phyloP scores from a whole-genome alignment of 306 rosid genomes.

The Gillenia trifoliata region DNA sequence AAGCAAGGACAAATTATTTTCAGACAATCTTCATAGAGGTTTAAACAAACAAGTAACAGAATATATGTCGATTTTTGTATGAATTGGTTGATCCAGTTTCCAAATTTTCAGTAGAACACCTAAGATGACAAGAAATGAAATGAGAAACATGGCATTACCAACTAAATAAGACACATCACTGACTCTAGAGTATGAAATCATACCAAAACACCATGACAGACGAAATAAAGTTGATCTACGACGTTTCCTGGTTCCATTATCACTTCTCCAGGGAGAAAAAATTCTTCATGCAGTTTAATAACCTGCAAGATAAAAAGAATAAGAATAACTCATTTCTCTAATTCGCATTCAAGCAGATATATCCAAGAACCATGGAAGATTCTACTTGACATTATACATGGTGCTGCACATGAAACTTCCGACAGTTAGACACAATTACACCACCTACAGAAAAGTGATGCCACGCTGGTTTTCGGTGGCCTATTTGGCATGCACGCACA shows the following conservation, averaged over 20 bases:
- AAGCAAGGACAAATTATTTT: neutral
- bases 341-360: neutral
- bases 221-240: conserved; percentile 91
- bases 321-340: conserved; percentile 16
- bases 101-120: neutral
- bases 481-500: neutral
- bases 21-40: neutral
- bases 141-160: conserved; percentile 1
- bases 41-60: neutral
- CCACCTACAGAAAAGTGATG: neutral
- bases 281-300: conserved; percentile 83
- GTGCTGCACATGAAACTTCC: neutral
- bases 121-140: conserved; percentile 1
- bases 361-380: neutral
- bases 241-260: conserved; percentile 84
- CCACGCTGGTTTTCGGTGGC: neutral
- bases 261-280: conserved; percentile 94
- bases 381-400: neutral
- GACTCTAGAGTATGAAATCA: conserved; percentile 18
- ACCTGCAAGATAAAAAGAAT: conserved; percentile 46
- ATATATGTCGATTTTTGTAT: neutral
- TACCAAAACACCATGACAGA: conserved; percentile 90
- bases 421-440: neutral
- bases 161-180: neutral
- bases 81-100: neutral